Evolutionary conservation across 352 stramenopile species (phyloP), one percentile per base, ranked within the genome.

Genomic region (Phytophthora pistaciae): DNA sequence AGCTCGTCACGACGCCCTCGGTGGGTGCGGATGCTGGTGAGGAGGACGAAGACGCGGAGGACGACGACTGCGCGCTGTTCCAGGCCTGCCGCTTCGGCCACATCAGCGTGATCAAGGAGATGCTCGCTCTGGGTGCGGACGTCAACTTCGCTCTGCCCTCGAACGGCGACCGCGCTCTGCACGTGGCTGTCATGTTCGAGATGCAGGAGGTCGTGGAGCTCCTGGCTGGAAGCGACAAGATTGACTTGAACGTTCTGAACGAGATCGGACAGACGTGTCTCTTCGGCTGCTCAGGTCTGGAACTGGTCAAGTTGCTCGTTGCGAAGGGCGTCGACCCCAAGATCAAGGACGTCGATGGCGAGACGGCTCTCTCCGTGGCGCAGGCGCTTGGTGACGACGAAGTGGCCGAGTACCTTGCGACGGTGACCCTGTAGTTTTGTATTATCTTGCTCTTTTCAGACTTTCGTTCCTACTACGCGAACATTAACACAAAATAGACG

Each of bases 121-220:
- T 96, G 83, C 59, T 96, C 25, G 82, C 82, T 11, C 67, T 84
- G 20, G 84, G 70, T 44, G 83, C 92, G 44, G 82, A 95, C 62
- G 58, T 95, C 23, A 93, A 93, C 73, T 92, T 90, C 36, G 69
- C 82, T 42, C 61, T 93, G 16, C 86, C 87, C 0, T 81, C 78
- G 9, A 85, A 68, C 4, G 89, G 88, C 9, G 90, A 96, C 65
- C 77, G 85, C 31, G 86, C 87, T 68, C 73, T 96, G 27, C 89
- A 95, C 66, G 83, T 95, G 23, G 87, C 86, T 38, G 80, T 92
- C 16, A 94, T 94, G 82, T 94, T 93, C 58, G 90, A 94, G 63
- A 94, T 92, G 82, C 75, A 92, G 48, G 82, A 91, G 20, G 84
- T 96, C n/a, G 87, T 93, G 25, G 76, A 93, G 66, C 65, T 92